Evolutionary conservation across 108 stramenopile species (phyloP).

Genomic region (Stephanodiscus triporus): DNA sequence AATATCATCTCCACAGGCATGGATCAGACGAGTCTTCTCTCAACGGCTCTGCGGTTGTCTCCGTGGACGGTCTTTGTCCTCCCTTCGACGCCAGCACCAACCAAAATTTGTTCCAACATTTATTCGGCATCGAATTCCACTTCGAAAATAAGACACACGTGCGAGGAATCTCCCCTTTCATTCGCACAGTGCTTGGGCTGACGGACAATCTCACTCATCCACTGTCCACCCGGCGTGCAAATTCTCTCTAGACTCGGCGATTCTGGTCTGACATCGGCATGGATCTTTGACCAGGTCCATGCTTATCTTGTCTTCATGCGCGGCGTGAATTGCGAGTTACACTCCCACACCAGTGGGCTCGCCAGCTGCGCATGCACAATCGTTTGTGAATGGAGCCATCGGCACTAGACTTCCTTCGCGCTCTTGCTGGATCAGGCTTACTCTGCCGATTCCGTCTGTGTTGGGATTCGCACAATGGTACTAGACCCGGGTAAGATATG

Average conservation of each 20-base stretch:
- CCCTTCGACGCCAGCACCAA: not conserved
- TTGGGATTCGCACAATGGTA: not conserved
- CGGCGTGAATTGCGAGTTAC: not conserved
- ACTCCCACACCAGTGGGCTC: not conserved
- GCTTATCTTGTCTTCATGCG: not conserved
- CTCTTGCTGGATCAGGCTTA: not conserved
- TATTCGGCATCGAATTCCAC: constrained; percentile 11
- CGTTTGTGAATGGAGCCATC: constrained; percentile 14
- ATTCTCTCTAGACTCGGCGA: not conserved
- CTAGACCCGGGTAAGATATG: not conserved
- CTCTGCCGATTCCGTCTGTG: not conserved
- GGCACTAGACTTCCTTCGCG: not conserved
- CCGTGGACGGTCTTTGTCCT: not conserved
- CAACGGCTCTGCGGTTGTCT: constrained; percentile 3
- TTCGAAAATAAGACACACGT: not conserved
- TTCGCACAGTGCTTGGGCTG: constrained; percentile 9
- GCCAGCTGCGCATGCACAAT: not conserved
- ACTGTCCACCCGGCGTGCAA: not conserved
- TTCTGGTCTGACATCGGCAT: constrained; percentile 12
- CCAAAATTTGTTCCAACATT: constrained; percentile 1
- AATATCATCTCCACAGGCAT: no score
- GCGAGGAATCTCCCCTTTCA: not conserved
- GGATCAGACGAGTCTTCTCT: no score
- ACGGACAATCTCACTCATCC: not conserved
- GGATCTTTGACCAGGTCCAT: not conserved